Evolutionary conservation across 306 rosid genomes (phyloP).

Genomic region (Quercus dentata): DNA sequence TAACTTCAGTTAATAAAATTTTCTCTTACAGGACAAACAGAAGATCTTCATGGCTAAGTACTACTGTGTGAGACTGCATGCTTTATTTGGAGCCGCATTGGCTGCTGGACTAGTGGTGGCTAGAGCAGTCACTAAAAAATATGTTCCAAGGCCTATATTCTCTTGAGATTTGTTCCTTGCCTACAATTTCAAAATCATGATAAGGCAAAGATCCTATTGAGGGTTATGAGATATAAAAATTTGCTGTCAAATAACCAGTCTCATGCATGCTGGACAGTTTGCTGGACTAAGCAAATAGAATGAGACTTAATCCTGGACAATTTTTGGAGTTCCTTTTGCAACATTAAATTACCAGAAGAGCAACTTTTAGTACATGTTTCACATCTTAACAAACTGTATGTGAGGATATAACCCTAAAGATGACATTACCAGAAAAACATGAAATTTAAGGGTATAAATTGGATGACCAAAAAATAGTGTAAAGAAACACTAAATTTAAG

Average conservation of each 20-base stretch:
- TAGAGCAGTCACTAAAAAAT: slow-evolving; percentile 32
- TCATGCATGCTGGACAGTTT: not conserved
- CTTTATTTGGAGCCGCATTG: slow-evolving; percentile 76
- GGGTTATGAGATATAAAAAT: not conserved
- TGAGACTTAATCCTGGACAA: not conserved
- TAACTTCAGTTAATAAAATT: not conserved
- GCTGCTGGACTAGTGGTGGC: slow-evolving; percentile 71
- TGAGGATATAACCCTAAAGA: no score
- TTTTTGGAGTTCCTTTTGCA: no score
- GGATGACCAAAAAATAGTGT: no score
- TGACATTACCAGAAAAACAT: no score
- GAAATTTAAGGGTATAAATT: no score
- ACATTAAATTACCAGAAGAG: slow-evolving; percentile 6
- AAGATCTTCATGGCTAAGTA: slow-evolving; percentile 96
- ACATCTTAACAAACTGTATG: no score
- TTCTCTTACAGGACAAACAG: slow-evolving; percentile 56
- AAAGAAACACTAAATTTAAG: no score
- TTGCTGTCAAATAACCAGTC: not conserved
- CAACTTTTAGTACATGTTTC: not conserved
- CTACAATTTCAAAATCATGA: not conserved
- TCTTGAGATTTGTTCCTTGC: slow-evolving; percentile 6
- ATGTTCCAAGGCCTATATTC: slow-evolving; percentile 18
- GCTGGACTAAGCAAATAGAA: not conserved
- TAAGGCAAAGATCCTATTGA: not conserved
- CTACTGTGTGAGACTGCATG: slow-evolving; percentile 80